Evolutionary conservation across 2,329 filamentous ascomycete species (phyloP), one percentile per base, ranked within the genome.

Genomic region (Xylariomycetidae sp.): DNA sequence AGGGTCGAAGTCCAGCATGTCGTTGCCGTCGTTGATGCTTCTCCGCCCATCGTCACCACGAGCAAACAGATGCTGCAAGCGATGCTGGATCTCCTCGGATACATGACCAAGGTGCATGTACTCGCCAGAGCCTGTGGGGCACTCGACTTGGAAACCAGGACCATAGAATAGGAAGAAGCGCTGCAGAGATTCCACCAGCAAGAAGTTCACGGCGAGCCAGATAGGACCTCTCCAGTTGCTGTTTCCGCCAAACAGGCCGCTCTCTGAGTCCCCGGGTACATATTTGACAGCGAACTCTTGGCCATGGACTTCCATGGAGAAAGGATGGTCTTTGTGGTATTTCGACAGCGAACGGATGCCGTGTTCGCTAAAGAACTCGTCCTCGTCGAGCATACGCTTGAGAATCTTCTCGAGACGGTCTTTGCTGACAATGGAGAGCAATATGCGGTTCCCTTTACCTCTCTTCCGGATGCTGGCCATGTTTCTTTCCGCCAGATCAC

Each of bases 201-300:
- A 65, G 64, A 95, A 95, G 63, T 96, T 96, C 64, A 95, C 88
- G 42, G 87, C 92, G 30, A 95, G 72, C 90, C 90, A 96, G 48
- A 95, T 90, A 0, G 92, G 90, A 1, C 84, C 90, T 64, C 90
- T 79, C 90, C 90, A 96, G 62, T 96, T 96, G 60, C 88, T 95
- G 72, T 96, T 96, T 46, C 90, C 90, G 33, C 90, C 90, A 53
- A 96, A 96, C 5, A 96, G 74, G 4, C 87, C 86, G 52, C 85
- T 95, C 63, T 96, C 89, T 1, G 90, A 95, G 56, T 96, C 90
- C n/a, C 90, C 92, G 2, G 92, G 81, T 13, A 96, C 79, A 53
- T 96, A 96, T 49, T 79, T 76, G 25, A 96, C 90, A 37, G 79
- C 76, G 65, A 95, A 96, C 19, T 73, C 74, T 57, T 95, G 87